Percentiles rank a stretch among this genome's conserved stretches.
These are phyloP conservation scores for Lodderomyces oxycetoniae DNA, from an alignment of 1,139 yeast species.

Conservation along the genomic window DNA sequence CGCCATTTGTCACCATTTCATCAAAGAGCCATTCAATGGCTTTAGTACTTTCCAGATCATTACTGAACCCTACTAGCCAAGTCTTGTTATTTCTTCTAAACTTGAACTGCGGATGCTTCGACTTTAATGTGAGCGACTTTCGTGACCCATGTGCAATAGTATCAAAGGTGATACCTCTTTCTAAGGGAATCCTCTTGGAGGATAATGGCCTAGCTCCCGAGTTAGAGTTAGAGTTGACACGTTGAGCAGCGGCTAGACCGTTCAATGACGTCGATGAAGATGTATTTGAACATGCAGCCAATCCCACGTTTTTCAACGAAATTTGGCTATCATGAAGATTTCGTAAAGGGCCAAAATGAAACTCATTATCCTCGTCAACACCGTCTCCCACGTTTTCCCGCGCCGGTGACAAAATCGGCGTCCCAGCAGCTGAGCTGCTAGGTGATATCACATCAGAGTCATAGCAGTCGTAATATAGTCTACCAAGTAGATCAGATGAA, in stretches of 20 bases:
- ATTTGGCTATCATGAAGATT: not conserved
- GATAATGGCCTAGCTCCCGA: not conserved
- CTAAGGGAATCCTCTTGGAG: conserved; percentile 15
- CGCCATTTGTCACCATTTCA: conserved; percentile 60
- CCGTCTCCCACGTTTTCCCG: not conserved
- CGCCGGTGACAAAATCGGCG: conserved; percentile 6
- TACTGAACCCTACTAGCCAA: conserved; percentile 57
- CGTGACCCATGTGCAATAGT: conserved; percentile 38
- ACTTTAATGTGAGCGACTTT: conserved; percentile 48
- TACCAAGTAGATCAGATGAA: conserved; percentile 39
- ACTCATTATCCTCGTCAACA: conserved; percentile 4
- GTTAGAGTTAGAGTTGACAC: conserved; percentile 5
- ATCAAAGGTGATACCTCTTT: conserved; percentile 50
- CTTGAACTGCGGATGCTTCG: conserved; percentile 52
- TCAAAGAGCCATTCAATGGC: conserved; percentile 67
- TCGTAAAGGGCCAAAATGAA: conserved; percentile 6
- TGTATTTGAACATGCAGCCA: conserved; percentile 1
- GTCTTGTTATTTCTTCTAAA: conserved; percentile 58
- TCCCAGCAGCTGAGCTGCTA: conserved; percentile 9
- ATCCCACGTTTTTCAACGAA: not conserved
- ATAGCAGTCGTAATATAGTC: conserved; percentile 44
- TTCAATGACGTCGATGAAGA: conserved; percentile 3
- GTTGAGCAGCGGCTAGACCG: conserved; percentile 1
- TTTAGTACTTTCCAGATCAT: conserved; percentile 50
- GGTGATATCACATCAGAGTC: conserved; percentile 32